A percentile compares a stretch with the other conserved stretches of the same genome.
Evolutionary conservation across 1,284 basidiomycete genomes (phyloP).

Genomic region (Pterulicium gracile): DNA sequence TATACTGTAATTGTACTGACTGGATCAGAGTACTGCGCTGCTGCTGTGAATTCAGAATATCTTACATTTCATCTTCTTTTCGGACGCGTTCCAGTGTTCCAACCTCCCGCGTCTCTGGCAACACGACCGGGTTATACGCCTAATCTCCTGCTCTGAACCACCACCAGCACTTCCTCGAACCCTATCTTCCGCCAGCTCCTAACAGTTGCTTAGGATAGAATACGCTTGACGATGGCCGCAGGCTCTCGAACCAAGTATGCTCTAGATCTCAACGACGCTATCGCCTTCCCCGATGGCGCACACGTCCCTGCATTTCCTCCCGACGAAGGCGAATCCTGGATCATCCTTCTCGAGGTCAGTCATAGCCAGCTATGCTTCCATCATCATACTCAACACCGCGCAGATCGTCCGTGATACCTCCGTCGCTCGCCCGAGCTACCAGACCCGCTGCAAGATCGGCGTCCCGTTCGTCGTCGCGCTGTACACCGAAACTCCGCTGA

Average conservation of each 20-base stretch:
- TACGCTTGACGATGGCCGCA: no score
- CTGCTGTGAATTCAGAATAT: no score
- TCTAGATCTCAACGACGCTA: background rate
- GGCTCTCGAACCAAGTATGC: background rate
- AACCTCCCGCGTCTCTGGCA: no score
- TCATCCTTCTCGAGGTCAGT: background rate
- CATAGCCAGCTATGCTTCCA: background rate
- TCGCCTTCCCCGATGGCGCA: background rate
- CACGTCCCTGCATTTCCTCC: background rate
- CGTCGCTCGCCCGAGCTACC: background rate
- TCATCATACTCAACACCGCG: background rate
- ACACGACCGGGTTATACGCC: no score
- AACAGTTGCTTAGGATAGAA: no score
- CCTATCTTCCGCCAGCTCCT: no score
- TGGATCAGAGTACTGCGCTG: no score
- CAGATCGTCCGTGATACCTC: background rate
- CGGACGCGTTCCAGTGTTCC: no score
- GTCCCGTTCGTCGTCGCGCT: background rate
- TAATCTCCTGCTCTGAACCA: no score
- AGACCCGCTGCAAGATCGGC: background rate
- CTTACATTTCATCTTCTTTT: no score
- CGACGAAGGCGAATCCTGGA: background rate
- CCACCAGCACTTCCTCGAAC: no score
- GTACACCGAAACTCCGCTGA: background rate
- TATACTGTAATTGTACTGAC: no score